Conservation (phyloP, 208 protist genomes). For the Crithidia brevicula region DNA sequence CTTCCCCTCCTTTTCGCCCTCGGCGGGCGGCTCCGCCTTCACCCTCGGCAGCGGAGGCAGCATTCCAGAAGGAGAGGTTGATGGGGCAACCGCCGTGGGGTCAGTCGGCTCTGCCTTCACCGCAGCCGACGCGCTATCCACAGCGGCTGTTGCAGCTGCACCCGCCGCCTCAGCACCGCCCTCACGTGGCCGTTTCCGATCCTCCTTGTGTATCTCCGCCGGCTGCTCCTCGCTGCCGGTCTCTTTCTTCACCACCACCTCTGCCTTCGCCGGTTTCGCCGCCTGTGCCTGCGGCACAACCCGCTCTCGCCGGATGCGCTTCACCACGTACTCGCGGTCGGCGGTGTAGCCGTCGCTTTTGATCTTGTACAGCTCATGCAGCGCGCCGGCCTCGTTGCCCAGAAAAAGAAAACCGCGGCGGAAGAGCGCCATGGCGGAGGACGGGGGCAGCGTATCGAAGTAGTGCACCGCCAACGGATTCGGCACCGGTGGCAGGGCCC, state of each 20-base stretch:
- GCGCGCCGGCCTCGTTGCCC: slow-evolving; percentile 93
- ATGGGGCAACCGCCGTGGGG: slow-evolving; percentile 12
- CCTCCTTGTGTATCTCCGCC: slow-evolving; percentile 1
- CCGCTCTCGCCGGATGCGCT: slow-evolving; percentile 47
- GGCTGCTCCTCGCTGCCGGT: no score
- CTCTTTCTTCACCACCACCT: slow-evolving; percentile 1
- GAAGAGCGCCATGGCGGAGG: slow-evolving; percentile 92
- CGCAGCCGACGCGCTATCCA: no score
- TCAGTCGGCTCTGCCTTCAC: slow-evolving; percentile 27
- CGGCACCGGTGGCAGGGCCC: slow-evolving; percentile 38
- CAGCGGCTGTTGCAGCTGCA: background rate
- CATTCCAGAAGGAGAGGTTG: slow-evolving; percentile 10
- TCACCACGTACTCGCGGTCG: slow-evolving; percentile 78
- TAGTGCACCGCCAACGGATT: slow-evolving; percentile 92
- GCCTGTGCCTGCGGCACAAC: slow-evolving; percentile 13
- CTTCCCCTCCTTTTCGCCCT: background rate
- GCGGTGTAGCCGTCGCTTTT: slow-evolving; percentile 76
- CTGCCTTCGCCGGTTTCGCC: background rate
- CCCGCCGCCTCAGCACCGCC: background rate
- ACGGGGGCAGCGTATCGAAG: slow-evolving; percentile 97
- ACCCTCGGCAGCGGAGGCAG: slow-evolving; percentile 19
- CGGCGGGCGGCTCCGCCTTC: slow-evolving; percentile 28
- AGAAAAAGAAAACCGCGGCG: slow-evolving; percentile 96
- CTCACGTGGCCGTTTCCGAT: slow-evolving; percentile 33
- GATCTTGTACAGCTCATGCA: slow-evolving; percentile 96